These are phyloP conservation scores for Fusarium sp. DNA, from an alignment of 2,329 filamentous ascomycete species.

Conservation along the genomic window DNA sequence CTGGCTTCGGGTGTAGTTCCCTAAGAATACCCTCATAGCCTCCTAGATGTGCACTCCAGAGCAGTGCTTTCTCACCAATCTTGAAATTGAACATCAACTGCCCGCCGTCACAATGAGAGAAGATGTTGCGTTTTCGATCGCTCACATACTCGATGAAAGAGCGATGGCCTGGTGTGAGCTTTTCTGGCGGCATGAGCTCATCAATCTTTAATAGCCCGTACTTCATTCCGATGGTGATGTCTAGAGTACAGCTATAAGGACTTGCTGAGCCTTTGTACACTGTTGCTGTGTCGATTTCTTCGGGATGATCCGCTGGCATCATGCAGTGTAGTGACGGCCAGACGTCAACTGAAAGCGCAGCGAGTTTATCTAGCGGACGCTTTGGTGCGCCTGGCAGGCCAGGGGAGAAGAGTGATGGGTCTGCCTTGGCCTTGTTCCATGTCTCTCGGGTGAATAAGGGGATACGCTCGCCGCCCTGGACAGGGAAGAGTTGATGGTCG, in stretches of 20 bases:
- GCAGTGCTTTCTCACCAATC: neutral
- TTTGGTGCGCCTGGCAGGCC: neutral
- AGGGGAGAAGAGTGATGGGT: neutral
- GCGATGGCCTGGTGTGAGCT: neutral
- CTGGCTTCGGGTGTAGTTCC: neutral
- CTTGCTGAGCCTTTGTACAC: neutral
- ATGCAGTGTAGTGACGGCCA: neutral
- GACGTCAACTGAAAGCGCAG: neutral
- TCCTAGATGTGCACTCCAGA: neutral
- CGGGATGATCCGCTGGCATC: neutral
- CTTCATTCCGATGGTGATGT: neutral
- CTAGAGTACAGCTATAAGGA: neutral
- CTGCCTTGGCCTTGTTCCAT: fast-evolving
- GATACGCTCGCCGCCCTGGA: constrained; percentile 4
- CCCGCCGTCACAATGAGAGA: neutral
- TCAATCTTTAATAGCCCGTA: neutral
- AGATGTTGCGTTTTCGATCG: neutral
- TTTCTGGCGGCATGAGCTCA: neutral
- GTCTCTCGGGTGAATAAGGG: neutral
- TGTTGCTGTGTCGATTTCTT: neutral
- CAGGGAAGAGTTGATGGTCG: neutral
- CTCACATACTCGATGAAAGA: neutral
- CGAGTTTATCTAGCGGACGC: neutral
- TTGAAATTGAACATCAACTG: constrained; percentile 10
- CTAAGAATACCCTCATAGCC: neutral